Evolutionary conservation across 257 asterid genomes (phyloP).

Genomic region (Nicotiana knightiana): DNA sequence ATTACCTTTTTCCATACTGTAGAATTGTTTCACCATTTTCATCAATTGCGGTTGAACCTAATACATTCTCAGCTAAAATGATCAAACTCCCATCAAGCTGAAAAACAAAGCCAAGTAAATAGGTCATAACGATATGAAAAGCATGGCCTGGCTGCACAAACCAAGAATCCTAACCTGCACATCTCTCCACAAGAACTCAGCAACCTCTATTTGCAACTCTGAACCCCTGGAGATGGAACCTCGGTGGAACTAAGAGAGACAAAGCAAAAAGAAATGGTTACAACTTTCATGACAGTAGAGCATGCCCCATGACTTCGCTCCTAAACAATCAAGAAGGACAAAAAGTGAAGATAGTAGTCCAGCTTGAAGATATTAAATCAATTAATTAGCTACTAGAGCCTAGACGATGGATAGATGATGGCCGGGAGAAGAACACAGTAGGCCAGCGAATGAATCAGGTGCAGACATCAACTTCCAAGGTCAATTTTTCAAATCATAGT

Average conservation of each 20-base stretch:
- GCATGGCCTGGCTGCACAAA: constrained; percentile 8
- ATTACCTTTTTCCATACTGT: constrained; percentile 81
- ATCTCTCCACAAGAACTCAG: constrained; percentile 87
- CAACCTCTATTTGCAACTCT: constrained; percentile 85
- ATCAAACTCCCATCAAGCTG: constrained; percentile 95
- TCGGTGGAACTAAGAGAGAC: constrained; percentile 59
- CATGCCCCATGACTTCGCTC: background rate
- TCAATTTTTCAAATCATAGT: background rate
- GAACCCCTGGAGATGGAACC: constrained; percentile 89
- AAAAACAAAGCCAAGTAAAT: constrained; percentile 24
- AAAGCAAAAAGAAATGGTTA: constrained; percentile 15
- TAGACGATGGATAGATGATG: background rate
- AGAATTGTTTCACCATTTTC: constrained; percentile 57
- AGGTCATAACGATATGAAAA: constrained; percentile 19
- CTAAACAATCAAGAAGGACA: background rate
- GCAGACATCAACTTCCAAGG: background rate
- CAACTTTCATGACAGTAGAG: constrained; percentile 5
- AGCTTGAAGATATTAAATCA: background rate
- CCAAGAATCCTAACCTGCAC: constrained; percentile 60
- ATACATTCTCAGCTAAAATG: constrained; percentile 65
- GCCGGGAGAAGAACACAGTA: background rate
- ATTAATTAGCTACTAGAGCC: background rate
- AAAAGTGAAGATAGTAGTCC: background rate
- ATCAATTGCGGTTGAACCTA: constrained; percentile 52
- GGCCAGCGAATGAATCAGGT: background rate